A percentile compares a stretch with the other conserved stretches of the same genome.
These are phyloP conservation scores for Vitis rupestris DNA, from an alignment of 164 flowering plant species.

Conservation along the genomic window DNA sequence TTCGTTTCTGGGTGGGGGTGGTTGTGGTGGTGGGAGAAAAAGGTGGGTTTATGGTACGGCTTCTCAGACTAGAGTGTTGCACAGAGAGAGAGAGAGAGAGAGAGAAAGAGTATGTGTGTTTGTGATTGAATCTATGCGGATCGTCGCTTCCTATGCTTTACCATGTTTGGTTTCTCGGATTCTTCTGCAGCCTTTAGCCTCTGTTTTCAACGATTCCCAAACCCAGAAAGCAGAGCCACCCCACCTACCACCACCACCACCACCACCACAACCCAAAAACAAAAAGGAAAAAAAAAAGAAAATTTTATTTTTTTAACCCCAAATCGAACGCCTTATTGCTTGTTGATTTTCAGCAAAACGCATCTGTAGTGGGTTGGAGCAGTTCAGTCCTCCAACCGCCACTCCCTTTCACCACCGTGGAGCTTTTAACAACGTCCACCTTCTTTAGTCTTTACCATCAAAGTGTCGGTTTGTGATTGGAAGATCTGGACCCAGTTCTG, in stretches of 20 bases:
- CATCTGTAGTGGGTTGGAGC: too few species aligned
- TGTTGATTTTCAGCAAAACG: too few species aligned
- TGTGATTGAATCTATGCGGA: slow-evolving; percentile 6
- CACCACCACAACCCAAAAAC: not conserved
- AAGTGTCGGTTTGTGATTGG: too few species aligned
- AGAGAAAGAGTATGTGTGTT: not conserved
- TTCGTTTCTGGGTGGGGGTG: slow-evolving; percentile 5
- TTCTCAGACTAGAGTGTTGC: not conserved
- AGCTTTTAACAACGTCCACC: too few species aligned
- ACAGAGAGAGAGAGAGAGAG: slow-evolving; percentile 2
- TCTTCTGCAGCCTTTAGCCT: slow-evolving; percentile 25
- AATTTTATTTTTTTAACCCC: too few species aligned
- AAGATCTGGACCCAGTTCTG: too few species aligned
- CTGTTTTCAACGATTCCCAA: slow-evolving; percentile 22
- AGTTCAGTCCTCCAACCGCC: too few species aligned
- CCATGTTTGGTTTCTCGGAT: slow-evolving; percentile 30
- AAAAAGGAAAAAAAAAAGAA: too few species aligned
- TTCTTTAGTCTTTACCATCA: too few species aligned
- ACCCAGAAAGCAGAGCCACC: slow-evolving; percentile 16
- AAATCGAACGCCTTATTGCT: too few species aligned
- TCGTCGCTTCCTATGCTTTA: slow-evolving; percentile 26
- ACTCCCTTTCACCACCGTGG: too few species aligned
- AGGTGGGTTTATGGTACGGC: slow-evolving; percentile 2
- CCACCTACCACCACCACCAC: not conserved
- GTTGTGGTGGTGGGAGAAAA: not conserved